These are phyloP conservation scores for Cokeromyces recurvatus DNA, from an alignment of 371 early-diverging fungal genomes.

Conservation along the genomic window DNA sequence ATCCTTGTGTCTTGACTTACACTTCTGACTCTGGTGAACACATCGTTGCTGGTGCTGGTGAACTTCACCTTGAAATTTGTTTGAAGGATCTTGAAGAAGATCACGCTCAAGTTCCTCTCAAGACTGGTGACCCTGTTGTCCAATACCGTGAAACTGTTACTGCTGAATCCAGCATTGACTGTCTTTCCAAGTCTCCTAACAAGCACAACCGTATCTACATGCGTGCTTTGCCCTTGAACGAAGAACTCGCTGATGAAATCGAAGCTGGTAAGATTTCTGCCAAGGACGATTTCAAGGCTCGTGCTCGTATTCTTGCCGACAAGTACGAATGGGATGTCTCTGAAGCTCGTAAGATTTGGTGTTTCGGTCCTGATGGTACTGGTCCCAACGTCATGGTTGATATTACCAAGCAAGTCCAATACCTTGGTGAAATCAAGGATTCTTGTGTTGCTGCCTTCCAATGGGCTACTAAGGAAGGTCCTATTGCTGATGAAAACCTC, in stretches of 20 bases:
- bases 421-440: slow-evolving; percentile 99
- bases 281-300: slow-evolving; percentile 96
- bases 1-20: slow-evolving; percentile 96
- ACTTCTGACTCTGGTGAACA: slow-evolving; percentile 97
- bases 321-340: slow-evolving; percentile 93
- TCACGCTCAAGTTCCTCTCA: slow-evolving; percentile 97
- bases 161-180: slow-evolving; percentile 76
- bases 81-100: slow-evolving; percentile 99
- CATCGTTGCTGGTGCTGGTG: slow-evolving; percentile 99
- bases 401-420: slow-evolving; percentile 97
- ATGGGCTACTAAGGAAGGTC: slow-evolving; percentile 95
- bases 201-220: slow-evolving; percentile 99
- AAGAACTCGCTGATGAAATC: slow-evolving; percentile 84
- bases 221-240: slow-evolving; percentile 90
- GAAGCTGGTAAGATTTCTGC: slow-evolving; percentile 88
- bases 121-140: slow-evolving; percentile 95
- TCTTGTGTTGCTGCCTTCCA: slow-evolving; percentile 95
- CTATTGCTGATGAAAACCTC: slow-evolving; percentile 83
- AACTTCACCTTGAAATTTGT: slow-evolving; percentile 99
- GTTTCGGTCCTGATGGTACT: slow-evolving; percentile 97
- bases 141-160: slow-evolving; percentile 96
- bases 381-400: slow-evolving; percentile 98
- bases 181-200: slow-evolving; percentile 99
- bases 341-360: slow-evolving; percentile 99
- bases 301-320: slow-evolving; percentile 94